Evolutionary conservation across 306 rosid species (phyloP), one percentile per base, ranked within the genome.

Genomic region (Vigna hirtella): DNA sequence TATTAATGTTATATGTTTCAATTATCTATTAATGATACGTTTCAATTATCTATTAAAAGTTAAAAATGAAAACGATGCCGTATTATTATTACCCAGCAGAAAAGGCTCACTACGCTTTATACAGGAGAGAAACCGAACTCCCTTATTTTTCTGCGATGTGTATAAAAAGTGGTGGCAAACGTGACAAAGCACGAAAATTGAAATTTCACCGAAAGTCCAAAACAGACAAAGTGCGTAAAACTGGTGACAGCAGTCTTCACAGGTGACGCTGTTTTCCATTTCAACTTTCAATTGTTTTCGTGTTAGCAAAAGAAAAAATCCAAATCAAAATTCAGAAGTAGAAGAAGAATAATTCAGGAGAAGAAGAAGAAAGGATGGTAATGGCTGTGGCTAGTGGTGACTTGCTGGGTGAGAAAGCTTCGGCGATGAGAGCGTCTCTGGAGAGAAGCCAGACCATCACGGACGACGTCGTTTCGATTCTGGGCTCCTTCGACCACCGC

Each of bases 401-500:
- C 87, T 79, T 85, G 28, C 88, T 92, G 17, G 86, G 86, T 57
- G 83, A 81, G 15, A 87, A 87, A 83, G 97, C 94, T 7, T 85
- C 85, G 1, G 79, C 50, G 70, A 88, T 92, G 93, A 87, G 95
- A 66, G 90, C 87, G 53, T 86, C 95, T 4, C 87, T 92, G 40
- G 95, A 83, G 32, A 88, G 85, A 76, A 92, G 97, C 84, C 93
- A 92, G 32, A 87, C 89, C 17, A 92, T 92, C 62, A 88, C 95
- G 0, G 95, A 90, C 70, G 84, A 80, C 73, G 97, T 92, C 6
- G 97, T 92, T 65, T 47, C 97, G 12, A 87, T 90, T 52, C 93
- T 90, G 0, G 95, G 97, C 7, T 92, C 95, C 76, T 92, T 92
- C 51, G 97, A 92, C 61, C 93, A 92, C 82, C 97, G 97, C 59